Percentiles rank a stretch among this genome's conserved stretches.
Evolutionary conservation across 1,284 basidiomycete species (phyloP).

Genomic region (Austroboletus novae-zelandiae): DNA sequence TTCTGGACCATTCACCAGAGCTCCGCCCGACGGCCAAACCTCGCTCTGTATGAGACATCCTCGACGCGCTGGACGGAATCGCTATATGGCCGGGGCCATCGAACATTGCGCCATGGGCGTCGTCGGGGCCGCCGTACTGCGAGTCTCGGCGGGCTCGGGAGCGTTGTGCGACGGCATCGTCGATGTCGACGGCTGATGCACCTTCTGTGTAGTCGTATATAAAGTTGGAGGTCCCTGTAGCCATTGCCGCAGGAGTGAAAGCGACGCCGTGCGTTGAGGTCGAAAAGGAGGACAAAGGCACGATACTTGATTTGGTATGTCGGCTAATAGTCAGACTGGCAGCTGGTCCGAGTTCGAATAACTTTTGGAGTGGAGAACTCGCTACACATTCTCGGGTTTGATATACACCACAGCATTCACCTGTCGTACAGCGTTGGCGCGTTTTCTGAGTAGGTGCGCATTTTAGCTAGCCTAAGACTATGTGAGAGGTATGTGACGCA

Average conservation of each 20-base stretch:
- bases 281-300: neutral
- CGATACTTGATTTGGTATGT: conserved; percentile 16
- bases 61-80: conserved; percentile 73
- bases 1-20: conserved; percentile 47
- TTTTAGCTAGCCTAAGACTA: conserved; percentile 78
- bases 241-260: conserved; percentile 9
- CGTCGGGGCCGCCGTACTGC: conserved; percentile 46
- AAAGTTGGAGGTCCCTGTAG: conserved; percentile 6
- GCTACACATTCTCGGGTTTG: too few relatives aligned
- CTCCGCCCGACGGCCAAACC: conserved; percentile 46
- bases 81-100: conserved; percentile 70
- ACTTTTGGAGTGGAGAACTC: too few relatives aligned
- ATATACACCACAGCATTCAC: too few relatives aligned
- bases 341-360: neutral
- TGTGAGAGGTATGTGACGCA: conserved; percentile 93
- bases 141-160: conserved; percentile 63
- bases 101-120: conserved; percentile 65
- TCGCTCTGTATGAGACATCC: conserved; percentile 65
- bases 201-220: conserved; percentile 77
- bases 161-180: conserved; percentile 49
- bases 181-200: conserved; percentile 72
- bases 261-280: neutral
- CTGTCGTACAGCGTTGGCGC: too few relatives aligned
- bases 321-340: neutral
- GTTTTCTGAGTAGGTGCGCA: conserved; percentile 11